Evolutionary conservation across 1,284 basidiomycete genomes (phyloP).

Genomic region (Fomitopsis betulina): DNA sequence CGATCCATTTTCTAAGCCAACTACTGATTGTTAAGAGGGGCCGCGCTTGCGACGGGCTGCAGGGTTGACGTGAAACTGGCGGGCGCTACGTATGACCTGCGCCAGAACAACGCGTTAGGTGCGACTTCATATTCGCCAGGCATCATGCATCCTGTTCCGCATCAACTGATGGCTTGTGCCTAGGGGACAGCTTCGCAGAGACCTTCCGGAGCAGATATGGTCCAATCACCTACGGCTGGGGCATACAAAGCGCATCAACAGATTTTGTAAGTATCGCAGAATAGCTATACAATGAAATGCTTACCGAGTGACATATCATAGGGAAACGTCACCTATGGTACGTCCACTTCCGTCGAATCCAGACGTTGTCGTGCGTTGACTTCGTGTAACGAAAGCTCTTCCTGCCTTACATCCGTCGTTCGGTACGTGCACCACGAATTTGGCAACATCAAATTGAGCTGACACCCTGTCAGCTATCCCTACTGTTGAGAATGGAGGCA

Average conservation of each 20-base stretch:
- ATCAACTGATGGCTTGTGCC: neutral
- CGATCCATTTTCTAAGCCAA: neutral
- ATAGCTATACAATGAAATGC: neutral
- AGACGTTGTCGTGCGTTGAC: neutral
- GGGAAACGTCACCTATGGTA: slow-evolving; percentile 66
- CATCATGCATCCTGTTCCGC: neutral
- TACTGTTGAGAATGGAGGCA: slow-evolving; percentile 51
- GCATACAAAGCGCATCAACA: slow-evolving; percentile 54
- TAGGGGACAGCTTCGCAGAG: slow-evolving; percentile 46
- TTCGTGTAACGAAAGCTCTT: slow-evolving; percentile 9
- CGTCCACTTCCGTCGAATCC: neutral
- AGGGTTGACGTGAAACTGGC: slow-evolving; percentile 41
- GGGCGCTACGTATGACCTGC: slow-evolving; percentile 50
- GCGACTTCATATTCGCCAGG: slow-evolving; percentile 3
- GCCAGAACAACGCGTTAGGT: slow-evolving; percentile 62
- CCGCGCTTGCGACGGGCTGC: slow-evolving; percentile 69
- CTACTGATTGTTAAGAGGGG: slow-evolving; percentile 41
- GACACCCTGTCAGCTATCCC: slow-evolving; percentile 37
- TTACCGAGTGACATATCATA: slow-evolving; percentile 19
- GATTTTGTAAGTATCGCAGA: slow-evolving; percentile 53
- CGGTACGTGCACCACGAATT: neutral
- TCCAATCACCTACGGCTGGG: slow-evolving; percentile 36
- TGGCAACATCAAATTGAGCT: neutral
- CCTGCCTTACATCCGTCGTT: slow-evolving; percentile 21
- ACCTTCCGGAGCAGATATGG: slow-evolving; percentile 2